Evolutionary conservation across 257 asterid species (phyloP).

Genomic region (Nicotiana obtusifolia): DNA sequence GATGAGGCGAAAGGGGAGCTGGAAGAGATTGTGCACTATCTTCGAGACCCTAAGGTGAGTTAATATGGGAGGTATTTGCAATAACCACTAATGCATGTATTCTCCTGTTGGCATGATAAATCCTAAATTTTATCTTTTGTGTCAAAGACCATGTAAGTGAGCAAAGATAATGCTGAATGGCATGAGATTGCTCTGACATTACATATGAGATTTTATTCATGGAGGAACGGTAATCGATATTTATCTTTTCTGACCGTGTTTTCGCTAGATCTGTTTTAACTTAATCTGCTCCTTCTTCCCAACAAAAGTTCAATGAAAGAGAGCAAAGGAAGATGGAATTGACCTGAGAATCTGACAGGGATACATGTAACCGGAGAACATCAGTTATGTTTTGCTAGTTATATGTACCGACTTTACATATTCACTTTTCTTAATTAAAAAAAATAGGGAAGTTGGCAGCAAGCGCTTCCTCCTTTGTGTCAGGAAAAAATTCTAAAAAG

Average conservation of each 20-base stretch:
- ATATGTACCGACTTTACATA: background rate
- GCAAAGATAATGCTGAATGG: background rate
- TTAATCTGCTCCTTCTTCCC: background rate
- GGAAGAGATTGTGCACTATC: conserved; percentile 96
- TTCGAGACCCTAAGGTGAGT: conserved; percentile 93
- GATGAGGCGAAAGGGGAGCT: conserved; percentile 95
- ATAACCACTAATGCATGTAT: background rate
- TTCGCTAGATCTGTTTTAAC: background rate
- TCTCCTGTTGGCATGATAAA: background rate
- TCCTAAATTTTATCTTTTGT: background rate
- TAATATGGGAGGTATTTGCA: background rate
- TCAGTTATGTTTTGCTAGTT: background rate
- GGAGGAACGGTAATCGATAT: background rate
- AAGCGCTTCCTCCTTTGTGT: background rate
- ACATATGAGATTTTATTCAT: background rate
- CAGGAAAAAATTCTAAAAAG: background rate
- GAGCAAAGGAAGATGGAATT: background rate
- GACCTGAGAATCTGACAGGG: conserved; percentile 2
- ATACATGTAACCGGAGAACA: background rate
- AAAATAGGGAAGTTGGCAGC: background rate
- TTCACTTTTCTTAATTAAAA: background rate
- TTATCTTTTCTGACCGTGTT: background rate
- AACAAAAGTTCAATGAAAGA: background rate
- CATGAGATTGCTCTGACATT: background rate
- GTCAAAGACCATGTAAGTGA: background rate